Conservation (phyloP, 2,329 filamentous ascomycete species). For the Zymoseptoria pseudotritici region DNA sequence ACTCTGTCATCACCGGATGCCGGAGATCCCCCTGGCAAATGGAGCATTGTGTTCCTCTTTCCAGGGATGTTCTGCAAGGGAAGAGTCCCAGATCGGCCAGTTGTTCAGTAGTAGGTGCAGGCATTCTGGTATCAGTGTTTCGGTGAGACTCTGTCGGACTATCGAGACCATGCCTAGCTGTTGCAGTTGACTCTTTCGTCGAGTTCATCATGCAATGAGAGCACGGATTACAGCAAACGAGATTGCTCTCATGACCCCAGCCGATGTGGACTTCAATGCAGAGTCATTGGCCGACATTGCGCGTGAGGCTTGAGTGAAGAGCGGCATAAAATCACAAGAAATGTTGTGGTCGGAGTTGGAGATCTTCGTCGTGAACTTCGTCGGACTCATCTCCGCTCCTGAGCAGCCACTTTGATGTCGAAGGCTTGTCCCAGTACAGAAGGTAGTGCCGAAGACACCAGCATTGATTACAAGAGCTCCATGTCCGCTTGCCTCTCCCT, state of each 20-base stretch:
- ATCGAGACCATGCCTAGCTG: neutral
- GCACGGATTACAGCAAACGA: neutral
- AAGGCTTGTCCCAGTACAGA: neutral
- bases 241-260: neutral
- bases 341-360: neutral
- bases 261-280: neutral
- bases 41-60: conserved; percentile 7
- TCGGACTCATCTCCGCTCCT: neutral
- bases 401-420: neutral
- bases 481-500: no score
- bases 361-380: neutral
- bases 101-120: conserved; percentile 5
- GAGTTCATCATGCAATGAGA: neutral
- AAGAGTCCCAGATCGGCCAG: conserved; percentile 7
- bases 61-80: conserved; percentile 3
- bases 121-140: neutral
- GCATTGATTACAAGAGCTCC: neutral
- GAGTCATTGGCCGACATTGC: neutral
- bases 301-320: neutral
- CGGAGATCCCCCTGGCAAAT: conserved; percentile 8
- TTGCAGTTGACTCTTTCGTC: neutral
- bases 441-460: neutral
- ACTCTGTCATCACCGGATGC: conserved; percentile 9
- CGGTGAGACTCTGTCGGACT: neutral
- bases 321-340: neutral